Base-by-base conservation (phyloP, 116 monocot genomes). In the Dioscorea cayenensis region DNA sequence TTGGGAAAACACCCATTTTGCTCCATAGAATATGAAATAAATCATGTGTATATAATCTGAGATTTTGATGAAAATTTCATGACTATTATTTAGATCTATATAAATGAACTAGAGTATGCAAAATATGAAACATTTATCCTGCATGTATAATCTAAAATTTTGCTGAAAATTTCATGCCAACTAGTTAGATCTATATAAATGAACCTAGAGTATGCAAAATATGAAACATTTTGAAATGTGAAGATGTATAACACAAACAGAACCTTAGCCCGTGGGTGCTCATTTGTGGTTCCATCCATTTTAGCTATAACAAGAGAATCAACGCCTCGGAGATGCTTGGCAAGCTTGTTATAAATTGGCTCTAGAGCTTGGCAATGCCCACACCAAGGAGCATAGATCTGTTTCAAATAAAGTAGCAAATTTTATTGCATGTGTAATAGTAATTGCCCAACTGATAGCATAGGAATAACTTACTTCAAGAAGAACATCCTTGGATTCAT, bases 301-400 rank as follows among this genome's bases (percentile, higher is more conserved):
- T 97, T 97, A 13, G 92, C 90, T 35, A 97, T 90, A 51, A 97
- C 79, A 65, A 97, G 80, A 60, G 96, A 97, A 13, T 84, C 81
- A 50, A 97, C 82, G 17, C 83, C 75, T 13, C 79, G 80, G 7
- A 97, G 71, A 81, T 92, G 88, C 77, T 86, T 92, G 19, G 83
- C 92, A 69, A 97, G 90, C 75, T 86, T 92, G 83, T 92, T 97
- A 77, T 97, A 97, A 60, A 75, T 83, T 63, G 96, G 96, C 51
- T 97, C 92, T 17, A 97, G 70, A 66, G 84, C 68, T 84, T 97
- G 89, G 80, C 96, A 97, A 74, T 97, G 96, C 49, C 92, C 92
- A 67, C 96, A 92, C 96, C 96, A 97, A 67, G 96, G 96, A 27
- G 96, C 96, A 81, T 90, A 92, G 16, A 97, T 79, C 96, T 97